Conservation (phyloP, 768 basidiomycete genomes). For the Sarcodon aspratus region DNA sequence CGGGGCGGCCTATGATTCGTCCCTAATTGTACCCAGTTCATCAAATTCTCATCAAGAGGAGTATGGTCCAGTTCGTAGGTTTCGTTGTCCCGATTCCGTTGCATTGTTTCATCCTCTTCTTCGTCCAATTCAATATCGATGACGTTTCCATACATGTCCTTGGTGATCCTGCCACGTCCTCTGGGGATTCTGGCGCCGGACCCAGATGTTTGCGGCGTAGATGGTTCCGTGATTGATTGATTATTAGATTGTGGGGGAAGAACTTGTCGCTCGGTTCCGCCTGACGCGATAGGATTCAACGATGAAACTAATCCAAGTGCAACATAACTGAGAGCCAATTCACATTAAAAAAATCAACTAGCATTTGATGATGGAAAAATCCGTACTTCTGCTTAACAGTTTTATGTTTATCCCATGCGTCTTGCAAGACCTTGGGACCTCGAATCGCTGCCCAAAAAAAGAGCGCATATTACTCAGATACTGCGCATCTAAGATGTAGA, state of each 20-base stretch:
- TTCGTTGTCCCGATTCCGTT: constrained; percentile 27
- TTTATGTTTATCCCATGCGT: constrained; percentile 79
- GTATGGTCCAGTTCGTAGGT: constrained; percentile 17
- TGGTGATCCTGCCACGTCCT: constrained; percentile 72
- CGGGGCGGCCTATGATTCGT: constrained; percentile 9
- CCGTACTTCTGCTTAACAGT: constrained; percentile 90
- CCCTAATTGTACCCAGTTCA: constrained; percentile 16
- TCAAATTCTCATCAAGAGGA: constrained; percentile 8
- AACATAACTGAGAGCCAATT: constrained; percentile 42
- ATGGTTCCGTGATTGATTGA: constrained; percentile 5
- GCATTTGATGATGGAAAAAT: neutral
- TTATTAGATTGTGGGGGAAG: constrained; percentile 7
- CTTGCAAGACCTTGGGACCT: constrained; percentile 71
- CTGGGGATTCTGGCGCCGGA: constrained; percentile 27
- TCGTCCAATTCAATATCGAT: constrained; percentile 56
- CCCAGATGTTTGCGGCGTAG: constrained; percentile 11
- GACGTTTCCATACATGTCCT: constrained; percentile 71
- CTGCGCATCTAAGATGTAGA: too few relatives aligned
- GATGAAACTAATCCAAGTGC: constrained; percentile 63
- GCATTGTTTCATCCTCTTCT: constrained; percentile 31
- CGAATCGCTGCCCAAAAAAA: constrained; percentile 43
- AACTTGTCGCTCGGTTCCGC: constrained; percentile 45
- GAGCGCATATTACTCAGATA: neutral
- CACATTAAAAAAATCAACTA: constrained; percentile 4
- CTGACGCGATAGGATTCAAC: constrained; percentile 56